Base-by-base conservation (phyloP, 331 rosid species). In the Dryas integrifolia region DNA sequence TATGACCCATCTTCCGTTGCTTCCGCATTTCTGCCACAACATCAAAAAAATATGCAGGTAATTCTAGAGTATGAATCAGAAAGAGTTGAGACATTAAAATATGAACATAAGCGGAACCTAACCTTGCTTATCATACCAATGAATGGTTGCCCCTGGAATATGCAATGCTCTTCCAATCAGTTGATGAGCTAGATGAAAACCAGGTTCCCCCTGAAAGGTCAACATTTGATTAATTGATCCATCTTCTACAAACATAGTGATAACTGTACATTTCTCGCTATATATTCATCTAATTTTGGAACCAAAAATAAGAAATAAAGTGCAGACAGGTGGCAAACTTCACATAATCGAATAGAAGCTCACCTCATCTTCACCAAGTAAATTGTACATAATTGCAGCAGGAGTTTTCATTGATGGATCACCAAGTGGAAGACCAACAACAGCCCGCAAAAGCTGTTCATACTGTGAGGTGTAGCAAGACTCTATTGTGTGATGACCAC, bases 51-150 rank as follows among this genome's bases (percentile, higher is more conserved):
- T 15, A 38, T 13, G 44, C 56, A 62, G 52, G 49, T 72, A 46
- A 53, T 58, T 70, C 67, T 61, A 62, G 66, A 59, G 69, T 51
- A 75, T 21, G 62, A 51, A 65, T 43, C 58, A 67, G 35, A n/a
- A 52, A 46, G 39, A n/a, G 63, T 24, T 10, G 18, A 84, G 51
- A 21, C 10, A 43, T 6, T 14, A 55, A 21, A 44, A 26, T 24
- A 21, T 2, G 13, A 5, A 40, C 21, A 48, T 16, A 47, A 24
- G 52, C 59, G 79, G 59, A 83, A 81, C 48, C 79, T 82, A 51
- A 90, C 98, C 98, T 78, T 96, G 92, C 73, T 92, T 92, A 58
- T 92, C 88, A 77, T 92, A 88, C 98, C 98, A 92, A 87, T 90
- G 97, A 73, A 92, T 89, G 73, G 86, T 65, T 30, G 93, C 96